A percentile compares a stretch with the other conserved stretches of the same genome.
Evolutionary conservation across 257 asterid genomes (phyloP).

Genomic region (Ehretia macrophylla): DNA sequence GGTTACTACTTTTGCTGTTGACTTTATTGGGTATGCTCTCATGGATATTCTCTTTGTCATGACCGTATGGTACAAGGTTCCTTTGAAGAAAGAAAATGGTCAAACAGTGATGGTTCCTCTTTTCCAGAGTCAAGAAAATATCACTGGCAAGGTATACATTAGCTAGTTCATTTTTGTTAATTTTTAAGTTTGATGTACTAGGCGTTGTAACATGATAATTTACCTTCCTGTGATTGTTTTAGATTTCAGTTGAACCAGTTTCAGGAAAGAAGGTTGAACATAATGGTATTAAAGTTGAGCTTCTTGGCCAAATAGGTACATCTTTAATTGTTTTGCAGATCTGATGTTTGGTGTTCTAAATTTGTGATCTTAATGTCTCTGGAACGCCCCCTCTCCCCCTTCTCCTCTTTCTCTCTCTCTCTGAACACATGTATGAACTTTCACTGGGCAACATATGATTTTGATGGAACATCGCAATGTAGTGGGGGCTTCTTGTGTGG

Average conservation of each 20-base stretch:
- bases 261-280: slow-evolving; percentile 98
- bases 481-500: too few species aligned
- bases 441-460: too few species aligned
- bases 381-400: too few species aligned
- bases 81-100: slow-evolving; percentile 47
- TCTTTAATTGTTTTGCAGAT: background rate
- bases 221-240: slow-evolving; percentile 18
- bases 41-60: too few species aligned
- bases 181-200: background rate
- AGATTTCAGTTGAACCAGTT: slow-evolving; percentile 86
- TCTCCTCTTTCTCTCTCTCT: too few species aligned
- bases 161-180: background rate
- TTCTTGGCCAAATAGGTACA: slow-evolving; percentile 99
- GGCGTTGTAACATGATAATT: background rate
- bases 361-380: background rate
- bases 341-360: background rate
- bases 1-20: too few species aligned
- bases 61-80: slow-evolving; percentile 24
- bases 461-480: too few species aligned
- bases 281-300: slow-evolving; percentile 97
- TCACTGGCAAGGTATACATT: slow-evolving; percentile 39
- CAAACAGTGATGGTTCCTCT: slow-evolving; percentile 49
- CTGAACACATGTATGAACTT: too few species aligned
- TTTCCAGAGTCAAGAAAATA: slow-evolving; percentile 51
- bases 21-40: too few species aligned